Conservation (phyloP, 495 filamentous ascomycete species). For the Penicillium silybi region DNA sequence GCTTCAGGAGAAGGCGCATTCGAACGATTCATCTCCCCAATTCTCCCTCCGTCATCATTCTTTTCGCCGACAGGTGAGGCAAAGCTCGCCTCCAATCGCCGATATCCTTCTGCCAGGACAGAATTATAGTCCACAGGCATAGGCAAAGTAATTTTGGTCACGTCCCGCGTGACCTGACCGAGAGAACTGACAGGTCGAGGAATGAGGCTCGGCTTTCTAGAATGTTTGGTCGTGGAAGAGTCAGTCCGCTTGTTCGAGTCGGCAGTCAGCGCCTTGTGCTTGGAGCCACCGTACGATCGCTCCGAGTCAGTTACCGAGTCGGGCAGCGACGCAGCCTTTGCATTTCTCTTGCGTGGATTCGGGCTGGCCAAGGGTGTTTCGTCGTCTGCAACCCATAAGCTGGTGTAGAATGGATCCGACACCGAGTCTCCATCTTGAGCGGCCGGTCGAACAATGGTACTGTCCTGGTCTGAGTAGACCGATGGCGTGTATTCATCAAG, state of each 20-base stretch:
- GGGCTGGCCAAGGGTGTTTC: neutral
- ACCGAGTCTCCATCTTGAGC: neutral
- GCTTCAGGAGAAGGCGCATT: neutral
- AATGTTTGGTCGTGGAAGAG: neutral
- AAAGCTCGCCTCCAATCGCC: neutral
- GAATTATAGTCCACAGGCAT: neutral
- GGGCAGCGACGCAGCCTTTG: slow-evolving; percentile 8
- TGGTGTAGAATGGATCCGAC: neutral
- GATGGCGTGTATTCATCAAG: neutral
- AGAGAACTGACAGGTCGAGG: slow-evolving; percentile 5
- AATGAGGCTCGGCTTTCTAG: slow-evolving; percentile 5
- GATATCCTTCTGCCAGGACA: neutral
- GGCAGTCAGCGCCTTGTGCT: neutral
- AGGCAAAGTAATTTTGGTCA: neutral
- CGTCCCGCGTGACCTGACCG: neutral
- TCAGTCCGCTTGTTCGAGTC: neutral
- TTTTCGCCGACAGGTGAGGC: neutral
- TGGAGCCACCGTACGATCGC: slow-evolving; percentile 2
- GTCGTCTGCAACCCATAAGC: neutral
- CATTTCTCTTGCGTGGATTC: slow-evolving; percentile 8
- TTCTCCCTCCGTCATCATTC: neutral
- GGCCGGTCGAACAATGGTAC: neutral
- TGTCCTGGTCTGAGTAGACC: neutral
- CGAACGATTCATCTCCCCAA: neutral
- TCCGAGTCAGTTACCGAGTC: slow-evolving; percentile 12